Evolutionary conservation across 78 protist species (phyloP).

Genomic region (Dictyostelium firmibasis): DNA sequence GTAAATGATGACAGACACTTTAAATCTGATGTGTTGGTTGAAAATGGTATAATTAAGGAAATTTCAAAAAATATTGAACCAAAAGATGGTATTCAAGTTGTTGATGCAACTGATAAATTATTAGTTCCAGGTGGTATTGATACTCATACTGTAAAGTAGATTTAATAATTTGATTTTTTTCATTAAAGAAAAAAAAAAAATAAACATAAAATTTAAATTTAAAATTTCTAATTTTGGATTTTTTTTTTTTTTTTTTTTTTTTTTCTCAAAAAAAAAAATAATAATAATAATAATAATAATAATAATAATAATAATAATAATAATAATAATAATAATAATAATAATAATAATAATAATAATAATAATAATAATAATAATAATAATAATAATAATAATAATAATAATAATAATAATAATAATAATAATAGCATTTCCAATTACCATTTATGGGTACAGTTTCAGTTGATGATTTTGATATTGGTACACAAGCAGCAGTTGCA

Average conservation of each 20-base stretch:
- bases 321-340: no score
- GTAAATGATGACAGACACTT: conserved; percentile 86
- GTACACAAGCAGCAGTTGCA: conserved; percentile 91
- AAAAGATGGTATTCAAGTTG: background rate
- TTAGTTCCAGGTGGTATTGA: conserved; percentile 94
- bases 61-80: conserved; percentile 34
- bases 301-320: no score
- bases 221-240: background rate
- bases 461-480: conserved; percentile 92
- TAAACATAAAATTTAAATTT: no score
- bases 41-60: conserved; percentile 73
- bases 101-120: conserved; percentile 47
- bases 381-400: no score
- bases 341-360: no score
- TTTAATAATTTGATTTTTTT: background rate
- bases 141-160: conserved; percentile 84
- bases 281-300: no score
- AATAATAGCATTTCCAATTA: conserved; percentile 89
- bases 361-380: no score
- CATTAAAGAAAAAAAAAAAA: no score
- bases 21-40: conserved; percentile 83
- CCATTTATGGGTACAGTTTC: conserved; percentile 94
- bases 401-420: no score
- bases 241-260: background rate
- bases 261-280: background rate